These are phyloP conservation scores for Oxytropis ochrocephala DNA, from an alignment of 306 rosid genomes.

Conservation along the genomic window DNA sequence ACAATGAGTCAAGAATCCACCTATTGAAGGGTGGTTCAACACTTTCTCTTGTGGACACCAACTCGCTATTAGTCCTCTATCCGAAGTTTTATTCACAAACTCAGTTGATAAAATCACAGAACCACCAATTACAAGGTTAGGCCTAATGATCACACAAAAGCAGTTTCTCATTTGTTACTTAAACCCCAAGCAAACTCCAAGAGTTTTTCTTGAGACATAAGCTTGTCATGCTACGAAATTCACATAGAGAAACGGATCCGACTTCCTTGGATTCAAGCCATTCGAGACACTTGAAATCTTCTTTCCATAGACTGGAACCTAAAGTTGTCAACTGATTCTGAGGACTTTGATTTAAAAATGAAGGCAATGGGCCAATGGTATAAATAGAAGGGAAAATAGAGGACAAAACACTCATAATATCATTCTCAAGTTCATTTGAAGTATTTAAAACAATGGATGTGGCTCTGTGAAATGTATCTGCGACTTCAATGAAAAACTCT, in stretches of 20 bases:
- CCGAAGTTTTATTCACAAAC: background rate
- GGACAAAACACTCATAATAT: background rate
- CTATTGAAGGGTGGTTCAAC: constrained; percentile 12
- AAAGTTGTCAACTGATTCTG: background rate
- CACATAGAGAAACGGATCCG: background rate
- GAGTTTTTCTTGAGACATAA: background rate
- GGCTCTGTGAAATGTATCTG: background rate
- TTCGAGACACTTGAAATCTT: background rate
- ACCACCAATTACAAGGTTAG: background rate
- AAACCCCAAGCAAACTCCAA: background rate
- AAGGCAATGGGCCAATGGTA: background rate
- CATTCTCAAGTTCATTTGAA: constrained; percentile 4
- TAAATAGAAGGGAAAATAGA: background rate
- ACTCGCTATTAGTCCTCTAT: background rate
- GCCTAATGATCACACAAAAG: background rate
- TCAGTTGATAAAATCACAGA: background rate
- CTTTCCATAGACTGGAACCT: background rate
- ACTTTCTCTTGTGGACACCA: constrained; percentile 34
- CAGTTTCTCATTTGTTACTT: background rate
- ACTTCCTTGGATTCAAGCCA: background rate
- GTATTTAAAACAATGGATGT: background rate
- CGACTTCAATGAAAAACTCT: background rate
- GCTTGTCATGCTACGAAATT: background rate
- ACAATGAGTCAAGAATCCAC: constrained; percentile 28
- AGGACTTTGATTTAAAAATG: background rate